phyloP scores from a whole-genome alignment of 345 rosid genomes.

The Iberis pinnata region DNA sequence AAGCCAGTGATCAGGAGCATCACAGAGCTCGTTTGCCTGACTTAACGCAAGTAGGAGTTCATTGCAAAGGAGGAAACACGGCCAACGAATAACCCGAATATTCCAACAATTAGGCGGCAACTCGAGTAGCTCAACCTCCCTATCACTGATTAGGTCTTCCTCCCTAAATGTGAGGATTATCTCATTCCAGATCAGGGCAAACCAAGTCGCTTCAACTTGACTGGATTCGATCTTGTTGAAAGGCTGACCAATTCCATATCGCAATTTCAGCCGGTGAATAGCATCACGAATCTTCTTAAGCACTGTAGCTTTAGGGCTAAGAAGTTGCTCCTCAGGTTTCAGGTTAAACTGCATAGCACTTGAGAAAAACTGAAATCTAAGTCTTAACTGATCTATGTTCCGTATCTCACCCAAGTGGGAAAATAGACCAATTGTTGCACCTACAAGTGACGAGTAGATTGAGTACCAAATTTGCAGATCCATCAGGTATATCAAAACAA shows the following conservation, averaged over 20 bases:
- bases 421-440: slow-evolving; percentile 59
- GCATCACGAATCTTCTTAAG: slow-evolving; percentile 76
- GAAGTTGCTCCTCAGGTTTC: slow-evolving; percentile 57
- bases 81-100: slow-evolving; percentile 87
- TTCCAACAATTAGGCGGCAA: slow-evolving; percentile 79
- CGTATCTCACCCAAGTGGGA: slow-evolving; percentile 91
- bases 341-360: slow-evolving; percentile 90
- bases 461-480: slow-evolving; percentile 93
- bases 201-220: slow-evolving; percentile 77
- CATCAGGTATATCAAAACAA: slow-evolving; percentile 64
- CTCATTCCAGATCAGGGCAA: slow-evolving; percentile 92
- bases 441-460: slow-evolving; percentile 59
- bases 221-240: slow-evolving; percentile 72
- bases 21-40: slow-evolving; percentile 66
- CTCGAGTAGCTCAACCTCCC: slow-evolving; percentile 71
- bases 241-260: slow-evolving; percentile 82
- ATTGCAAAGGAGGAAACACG: slow-evolving; percentile 75
- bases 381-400: slow-evolving; percentile 72
- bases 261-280: slow-evolving; percentile 58
- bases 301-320: slow-evolving; percentile 45
- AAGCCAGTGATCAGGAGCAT: slow-evolving; percentile 63
- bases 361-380: slow-evolving; percentile 87
- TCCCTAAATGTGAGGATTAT: slow-evolving; percentile 65
- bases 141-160: slow-evolving; percentile 74
- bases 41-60: slow-evolving; percentile 80